Evolutionary conservation across 805 yeast genomes (phyloP).

Genomic region (Cyberlindnera sargentensis): DNA sequence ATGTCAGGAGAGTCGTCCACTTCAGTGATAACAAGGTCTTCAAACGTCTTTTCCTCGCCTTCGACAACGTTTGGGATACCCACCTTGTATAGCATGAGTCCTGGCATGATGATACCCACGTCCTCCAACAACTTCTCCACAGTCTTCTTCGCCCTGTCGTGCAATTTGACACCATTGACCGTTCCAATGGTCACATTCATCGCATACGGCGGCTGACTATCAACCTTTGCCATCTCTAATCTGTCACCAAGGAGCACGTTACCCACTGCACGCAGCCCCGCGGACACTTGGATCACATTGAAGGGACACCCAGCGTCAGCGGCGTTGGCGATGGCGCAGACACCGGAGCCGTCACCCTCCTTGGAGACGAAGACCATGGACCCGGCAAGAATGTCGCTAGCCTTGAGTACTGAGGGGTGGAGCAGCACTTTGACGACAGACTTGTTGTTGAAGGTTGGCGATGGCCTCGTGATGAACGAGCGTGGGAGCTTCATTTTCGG

Average conservation of each 20-base stretch:
- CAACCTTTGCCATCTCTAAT: slow-evolving; percentile 37
- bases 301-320: slow-evolving; percentile 28
- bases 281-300: slow-evolving; percentile 42
- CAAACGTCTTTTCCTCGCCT: slow-evolving; percentile 12
- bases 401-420: slow-evolving; percentile 38
- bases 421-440: slow-evolving; percentile 32
- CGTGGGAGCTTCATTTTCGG: slow-evolving; percentile 31
- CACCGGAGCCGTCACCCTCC: slow-evolving; percentile 37
- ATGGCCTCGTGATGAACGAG: slow-evolving; percentile 33
- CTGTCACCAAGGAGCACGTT: slow-evolving; percentile 45
- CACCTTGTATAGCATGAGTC: slow-evolving; percentile 31
- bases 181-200: slow-evolving; percentile 29
- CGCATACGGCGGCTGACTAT: slow-evolving; percentile 44
- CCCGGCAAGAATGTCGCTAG: slow-evolving; percentile 39
- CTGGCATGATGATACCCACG: slow-evolving; percentile 56
- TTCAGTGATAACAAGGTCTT: slow-evolving; percentile 18
- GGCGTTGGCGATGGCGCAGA: slow-evolving; percentile 35
- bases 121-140: slow-evolving; percentile 42
- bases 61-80: slow-evolving; percentile 12
- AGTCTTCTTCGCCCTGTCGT: slow-evolving; percentile 23
- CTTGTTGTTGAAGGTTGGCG: slow-evolving; percentile 23
- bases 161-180: slow-evolving; percentile 14
- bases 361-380: slow-evolving; percentile 39
- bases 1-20: slow-evolving; percentile 33
- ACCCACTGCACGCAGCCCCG: slow-evolving; percentile 35